phyloP scores from a whole-genome alignment of 306 rosid species.

The Prunus mume region DNA sequence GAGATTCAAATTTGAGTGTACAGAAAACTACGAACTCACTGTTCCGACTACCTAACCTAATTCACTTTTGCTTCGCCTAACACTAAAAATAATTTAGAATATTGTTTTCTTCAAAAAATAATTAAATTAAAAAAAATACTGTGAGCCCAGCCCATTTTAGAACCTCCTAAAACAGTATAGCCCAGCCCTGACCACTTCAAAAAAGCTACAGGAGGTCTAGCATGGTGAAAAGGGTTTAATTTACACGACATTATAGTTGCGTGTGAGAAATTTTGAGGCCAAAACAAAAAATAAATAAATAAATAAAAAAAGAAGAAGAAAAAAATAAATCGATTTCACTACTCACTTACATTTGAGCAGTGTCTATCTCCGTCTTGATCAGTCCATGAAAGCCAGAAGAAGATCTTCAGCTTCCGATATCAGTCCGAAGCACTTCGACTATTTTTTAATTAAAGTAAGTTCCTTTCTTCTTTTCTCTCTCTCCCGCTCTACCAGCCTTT shows the following conservation, averaged over 20 bases:
- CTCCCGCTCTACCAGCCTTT: background rate
- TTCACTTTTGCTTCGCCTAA: fast-evolving
- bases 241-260: no score
- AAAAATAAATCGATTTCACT: no score
- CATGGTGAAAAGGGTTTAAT: no score
- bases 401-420: background rate
- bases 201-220: no score
- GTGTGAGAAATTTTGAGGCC: background rate
- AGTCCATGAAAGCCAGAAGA: constrained; percentile 3
- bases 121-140: no score
- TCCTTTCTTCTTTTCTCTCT: background rate
- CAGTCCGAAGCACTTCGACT: background rate
- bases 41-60: fast-evolving
- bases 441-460: background rate
- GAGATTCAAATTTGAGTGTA: no score
- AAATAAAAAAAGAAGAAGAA: background rate
- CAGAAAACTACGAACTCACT: fast-evolving
- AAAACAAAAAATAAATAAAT: background rate
- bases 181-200: no score
- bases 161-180: no score
- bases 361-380: background rate
- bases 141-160: background rate
- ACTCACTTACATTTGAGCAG: background rate
- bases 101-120: no score
- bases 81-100: no score